phyloP scores from a whole-genome alignment of 306 rosid genomes.

The Acacia crassicarpa region DNA sequence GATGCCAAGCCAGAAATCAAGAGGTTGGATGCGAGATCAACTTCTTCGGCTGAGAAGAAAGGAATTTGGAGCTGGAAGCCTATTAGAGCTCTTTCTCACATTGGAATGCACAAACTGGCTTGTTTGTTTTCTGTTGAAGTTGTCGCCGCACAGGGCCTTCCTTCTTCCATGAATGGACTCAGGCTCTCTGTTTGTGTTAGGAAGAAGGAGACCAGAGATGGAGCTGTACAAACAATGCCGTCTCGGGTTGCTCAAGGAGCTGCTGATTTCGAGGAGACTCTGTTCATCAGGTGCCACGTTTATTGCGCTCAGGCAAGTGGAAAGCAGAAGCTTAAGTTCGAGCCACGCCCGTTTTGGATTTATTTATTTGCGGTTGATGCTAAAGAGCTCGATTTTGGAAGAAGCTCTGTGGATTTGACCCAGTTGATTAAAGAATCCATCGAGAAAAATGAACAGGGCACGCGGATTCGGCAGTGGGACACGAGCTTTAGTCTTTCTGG shows the following conservation, averaged over 20 bases:
- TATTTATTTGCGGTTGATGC: conserved; percentile 88
- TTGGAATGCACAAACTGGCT: conserved; percentile 82
- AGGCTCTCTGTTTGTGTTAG: conserved; percentile 77
- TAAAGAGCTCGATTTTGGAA: conserved; percentile 82
- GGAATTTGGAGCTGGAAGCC: conserved; percentile 99
- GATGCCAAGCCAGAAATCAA: conserved; percentile 42
- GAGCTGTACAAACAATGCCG: conserved; percentile 93
- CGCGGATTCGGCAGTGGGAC: conserved; percentile 84
- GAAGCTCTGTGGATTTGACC: conserved; percentile 68
- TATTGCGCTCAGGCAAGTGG: conserved; percentile 51
- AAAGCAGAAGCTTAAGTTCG: conserved; percentile 59
- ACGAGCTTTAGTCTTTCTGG: conserved; percentile 66
- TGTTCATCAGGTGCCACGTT: conserved; percentile 78
- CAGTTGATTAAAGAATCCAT: conserved; percentile 71
- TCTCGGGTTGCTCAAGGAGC: conserved; percentile 86
- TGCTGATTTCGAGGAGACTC: conserved; percentile 96
- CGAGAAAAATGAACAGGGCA: conserved; percentile 64
- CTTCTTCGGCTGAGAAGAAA: conserved; percentile 52
- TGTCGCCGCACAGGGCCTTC: conserved; percentile 82
- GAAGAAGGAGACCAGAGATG: conserved; percentile 95
- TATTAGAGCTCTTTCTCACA: conserved; percentile 78
- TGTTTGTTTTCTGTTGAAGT: conserved; percentile 88
- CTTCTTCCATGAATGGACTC: conserved; percentile 91
- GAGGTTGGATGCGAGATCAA: conserved; percentile 38
- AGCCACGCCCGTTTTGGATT: conserved; percentile 82